Evolutionary conservation across 163 green algal species (phyloP).

Genomic region (Chlorella variabilis): DNA sequence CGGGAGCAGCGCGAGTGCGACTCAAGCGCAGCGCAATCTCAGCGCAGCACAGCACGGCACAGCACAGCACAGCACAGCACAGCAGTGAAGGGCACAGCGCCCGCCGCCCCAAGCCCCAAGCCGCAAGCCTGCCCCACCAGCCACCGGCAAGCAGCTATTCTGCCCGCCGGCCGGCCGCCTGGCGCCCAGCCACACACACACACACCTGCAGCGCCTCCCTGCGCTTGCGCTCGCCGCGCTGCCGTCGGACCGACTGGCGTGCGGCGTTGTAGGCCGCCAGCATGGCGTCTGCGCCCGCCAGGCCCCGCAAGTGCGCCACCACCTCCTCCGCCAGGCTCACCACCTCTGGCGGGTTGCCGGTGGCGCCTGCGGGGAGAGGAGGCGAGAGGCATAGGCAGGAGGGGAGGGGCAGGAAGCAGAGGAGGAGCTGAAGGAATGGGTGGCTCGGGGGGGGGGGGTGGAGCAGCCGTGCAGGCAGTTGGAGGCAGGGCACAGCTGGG

Average conservation of each 20-base stretch:
- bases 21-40: neutral
- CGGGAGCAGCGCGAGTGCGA: neutral
- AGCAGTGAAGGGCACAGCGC: too few relatives aligned
- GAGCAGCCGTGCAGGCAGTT: too few relatives aligned
- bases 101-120: too few relatives aligned
- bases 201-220: slow-evolving; percentile 59
- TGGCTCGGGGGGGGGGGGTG: too few relatives aligned
- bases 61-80: too few relatives aligned
- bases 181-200: neutral
- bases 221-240: slow-evolving; percentile 61
- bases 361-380: slow-evolving; percentile 2
- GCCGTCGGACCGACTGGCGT: slow-evolving; percentile 50
- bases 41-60: neutral
- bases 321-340: slow-evolving; percentile 73
- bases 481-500: too few relatives aligned
- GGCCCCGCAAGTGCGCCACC: slow-evolving; percentile 70
- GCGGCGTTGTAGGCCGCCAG: slow-evolving; percentile 74
- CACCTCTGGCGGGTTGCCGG: slow-evolving; percentile 49
- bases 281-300: slow-evolving; percentile 74
- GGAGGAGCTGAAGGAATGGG: too few relatives aligned
- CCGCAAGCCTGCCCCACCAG: too few relatives aligned
- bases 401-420: neutral
- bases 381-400: neutral
- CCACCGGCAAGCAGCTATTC: neutral
- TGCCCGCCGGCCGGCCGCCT: neutral